These are phyloP conservation scores for Allodekkera sacchari DNA, from an alignment of 805 yeast genomes.

Conservation along the genomic window DNA sequence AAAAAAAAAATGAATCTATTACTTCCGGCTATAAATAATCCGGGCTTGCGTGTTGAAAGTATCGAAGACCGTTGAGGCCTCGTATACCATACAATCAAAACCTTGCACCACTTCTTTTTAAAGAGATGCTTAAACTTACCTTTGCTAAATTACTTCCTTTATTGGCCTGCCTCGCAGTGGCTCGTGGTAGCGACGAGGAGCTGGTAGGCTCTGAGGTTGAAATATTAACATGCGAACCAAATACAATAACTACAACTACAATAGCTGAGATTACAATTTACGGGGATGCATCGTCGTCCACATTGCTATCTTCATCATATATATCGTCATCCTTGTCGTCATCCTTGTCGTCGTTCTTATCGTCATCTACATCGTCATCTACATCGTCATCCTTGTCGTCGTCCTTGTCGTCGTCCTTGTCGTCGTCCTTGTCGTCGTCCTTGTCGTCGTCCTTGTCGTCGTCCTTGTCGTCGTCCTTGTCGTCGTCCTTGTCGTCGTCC, in stretches of 20 bases:
- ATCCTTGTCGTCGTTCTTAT: constrained; percentile 30
- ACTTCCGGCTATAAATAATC: too few relatives aligned
- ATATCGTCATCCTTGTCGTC: constrained; percentile 39
- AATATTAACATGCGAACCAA: constrained; percentile 75
- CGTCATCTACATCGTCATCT: constrained; percentile 21
- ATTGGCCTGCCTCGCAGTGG: too few relatives aligned
- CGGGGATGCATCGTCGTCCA: constrained; percentile 86
- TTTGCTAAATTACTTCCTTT: too few relatives aligned
- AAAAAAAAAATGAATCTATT: too few relatives aligned
- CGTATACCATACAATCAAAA: too few relatives aligned
- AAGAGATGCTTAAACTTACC: too few relatives aligned
- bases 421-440: constrained; percentile 9
- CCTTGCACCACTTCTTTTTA: too few relatives aligned
- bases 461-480: constrained; percentile 2
- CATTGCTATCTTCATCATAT: constrained; percentile 73
- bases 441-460: constrained; percentile 6
- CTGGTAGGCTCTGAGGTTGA: constrained; percentile 92
- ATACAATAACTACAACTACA: constrained; percentile 89
- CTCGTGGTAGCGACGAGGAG: too few relatives aligned
- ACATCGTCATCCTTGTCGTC: constrained; percentile 18
- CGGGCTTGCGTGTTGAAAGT: too few relatives aligned
- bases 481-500: constrained; percentile 1
- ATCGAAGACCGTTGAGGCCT: too few relatives aligned
- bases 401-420: constrained; percentile 4
- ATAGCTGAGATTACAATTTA: constrained; percentile 92